Percentiles rank a stretch among this genome's conserved stretches.
phyloP scores from a whole-genome alignment of 495 filamentous ascomycete genomes.

The Penicillium paradoxum region DNA sequence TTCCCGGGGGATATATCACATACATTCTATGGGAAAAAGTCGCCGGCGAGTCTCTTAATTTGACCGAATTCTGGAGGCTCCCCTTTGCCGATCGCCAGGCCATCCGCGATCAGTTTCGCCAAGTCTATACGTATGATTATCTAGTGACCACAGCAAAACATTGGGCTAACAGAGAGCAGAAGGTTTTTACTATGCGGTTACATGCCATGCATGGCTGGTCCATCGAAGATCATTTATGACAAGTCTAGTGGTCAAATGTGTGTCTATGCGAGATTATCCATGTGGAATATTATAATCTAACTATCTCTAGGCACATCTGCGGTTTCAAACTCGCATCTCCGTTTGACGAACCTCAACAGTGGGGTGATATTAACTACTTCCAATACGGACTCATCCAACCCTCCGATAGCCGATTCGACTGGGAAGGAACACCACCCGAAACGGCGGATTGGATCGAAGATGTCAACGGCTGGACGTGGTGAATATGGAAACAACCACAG shows the following conservation, averaged over 20 bases:
- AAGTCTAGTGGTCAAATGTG: conserved; percentile 3
- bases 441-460: conserved; percentile 6
- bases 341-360: neutral
- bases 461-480: conserved; percentile 7
- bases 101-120: conserved; percentile 6
- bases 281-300: neutral
- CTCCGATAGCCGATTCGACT: neutral
- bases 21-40: conserved; percentile 7
- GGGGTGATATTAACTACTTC: neutral
- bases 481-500: conserved; percentile 1
- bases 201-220: conserved; percentile 1
- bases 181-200: neutral
- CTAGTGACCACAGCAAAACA: neutral
- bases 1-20: neutral
- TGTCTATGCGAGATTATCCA: neutral
- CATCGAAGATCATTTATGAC: conserved; percentile 4
- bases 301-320: conserved; percentile 5
- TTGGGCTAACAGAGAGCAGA: conserved; percentile 1
- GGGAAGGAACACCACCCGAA: conserved; percentile 5
- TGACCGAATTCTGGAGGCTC: conserved; percentile 2
- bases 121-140: conserved; percentile 1
- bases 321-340: neutral
- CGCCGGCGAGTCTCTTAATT: conserved; percentile 1
- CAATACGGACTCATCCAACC: conserved; percentile 3
- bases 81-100: neutral